phyloP scores from a whole-genome alignment of 441 rosid genomes.

The Populus hybrid region DNA sequence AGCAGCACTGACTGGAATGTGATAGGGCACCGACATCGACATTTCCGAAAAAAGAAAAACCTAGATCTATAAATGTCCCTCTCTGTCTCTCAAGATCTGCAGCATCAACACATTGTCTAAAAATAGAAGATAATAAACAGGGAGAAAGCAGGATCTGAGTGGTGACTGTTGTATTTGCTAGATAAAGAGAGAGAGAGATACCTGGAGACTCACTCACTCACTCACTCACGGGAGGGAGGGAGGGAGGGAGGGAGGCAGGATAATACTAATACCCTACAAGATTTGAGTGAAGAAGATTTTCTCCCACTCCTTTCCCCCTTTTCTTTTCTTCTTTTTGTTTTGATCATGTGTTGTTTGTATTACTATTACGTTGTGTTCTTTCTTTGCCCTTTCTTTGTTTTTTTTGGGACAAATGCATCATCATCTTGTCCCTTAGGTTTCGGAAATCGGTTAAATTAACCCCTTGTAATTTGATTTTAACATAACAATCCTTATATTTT shows the following conservation, averaged over 20 bases:
- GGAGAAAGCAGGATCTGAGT: background rate
- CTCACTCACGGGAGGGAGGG: no score
- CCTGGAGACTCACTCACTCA: slow-evolving; percentile 16
- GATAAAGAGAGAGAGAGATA: slow-evolving; percentile 5
- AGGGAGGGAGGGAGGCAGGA: no score
- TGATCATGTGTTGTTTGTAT: background rate
- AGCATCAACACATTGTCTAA: background rate
- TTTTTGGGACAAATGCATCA: background rate
- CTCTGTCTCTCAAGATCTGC: slow-evolving; percentile 33
- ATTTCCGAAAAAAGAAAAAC: slow-evolving; percentile 31
- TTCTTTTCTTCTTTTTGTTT: background rate
- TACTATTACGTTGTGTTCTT: no score
- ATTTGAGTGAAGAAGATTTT: background rate
- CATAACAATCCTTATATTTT: no score
- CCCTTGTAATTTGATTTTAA: background rate
- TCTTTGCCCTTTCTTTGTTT: no score
- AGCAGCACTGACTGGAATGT: slow-evolving; percentile 55
- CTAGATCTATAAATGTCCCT: slow-evolving; percentile 21
- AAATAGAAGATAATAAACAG: background rate
- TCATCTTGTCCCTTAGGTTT: background rate
- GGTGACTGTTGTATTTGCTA: background rate
- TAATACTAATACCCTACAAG: background rate
- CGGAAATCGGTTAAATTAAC: no score
- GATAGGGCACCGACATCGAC: slow-evolving; percentile 44
- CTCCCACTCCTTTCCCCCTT: background rate